Evolutionary conservation across 768 basidiomycete species (phyloP).

Genomic region (Termitomyces sp.): DNA sequence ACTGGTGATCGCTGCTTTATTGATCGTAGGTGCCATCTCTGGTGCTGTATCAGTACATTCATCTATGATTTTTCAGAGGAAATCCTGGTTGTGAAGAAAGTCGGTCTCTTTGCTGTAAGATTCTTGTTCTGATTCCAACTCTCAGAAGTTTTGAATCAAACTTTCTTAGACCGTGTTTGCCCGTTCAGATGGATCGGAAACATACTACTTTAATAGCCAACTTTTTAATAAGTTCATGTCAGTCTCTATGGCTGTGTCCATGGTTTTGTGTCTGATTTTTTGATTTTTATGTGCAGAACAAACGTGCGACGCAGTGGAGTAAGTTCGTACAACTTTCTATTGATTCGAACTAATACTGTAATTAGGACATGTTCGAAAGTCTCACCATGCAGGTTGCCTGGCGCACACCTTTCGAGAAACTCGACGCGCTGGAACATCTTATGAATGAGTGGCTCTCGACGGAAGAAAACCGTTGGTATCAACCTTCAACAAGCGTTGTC

Average conservation of each 20-base stretch:
- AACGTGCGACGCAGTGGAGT: constrained; percentile 74
- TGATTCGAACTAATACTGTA: constrained; percentile 10
- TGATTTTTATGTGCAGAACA: constrained; percentile 35
- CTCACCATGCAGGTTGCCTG: constrained; percentile 72
- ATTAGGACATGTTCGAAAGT: constrained; percentile 66
- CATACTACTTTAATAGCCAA: constrained; percentile 80
- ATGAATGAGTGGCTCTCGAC: constrained; percentile 76
- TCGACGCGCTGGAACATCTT: constrained; percentile 64
- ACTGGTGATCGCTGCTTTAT: constrained; percentile 83
- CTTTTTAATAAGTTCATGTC: constrained; percentile 75
- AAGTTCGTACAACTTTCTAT: constrained; percentile 18
- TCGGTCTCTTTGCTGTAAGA: constrained; percentile 71
- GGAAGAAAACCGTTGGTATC: constrained; percentile 79
- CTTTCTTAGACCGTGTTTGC: constrained; percentile 57
- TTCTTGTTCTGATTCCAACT: background rate
- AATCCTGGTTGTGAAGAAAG: constrained; percentile 73
- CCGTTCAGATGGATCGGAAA: constrained; percentile 72
- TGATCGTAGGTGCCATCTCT: constrained; percentile 37
- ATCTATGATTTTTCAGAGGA: constrained; percentile 40
- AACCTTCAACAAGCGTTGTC: constrained; percentile 60
- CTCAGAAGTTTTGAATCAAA: background rate
- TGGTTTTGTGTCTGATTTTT: background rate
- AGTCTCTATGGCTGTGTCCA: constrained; percentile 16
- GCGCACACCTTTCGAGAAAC: constrained; percentile 68
- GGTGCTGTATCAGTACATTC: background rate